Percentiles rank a stretch among this genome's conserved stretches.
Conservation (phyloP, 768 basidiomycete genomes). For the Agaricus blazei region DNA sequence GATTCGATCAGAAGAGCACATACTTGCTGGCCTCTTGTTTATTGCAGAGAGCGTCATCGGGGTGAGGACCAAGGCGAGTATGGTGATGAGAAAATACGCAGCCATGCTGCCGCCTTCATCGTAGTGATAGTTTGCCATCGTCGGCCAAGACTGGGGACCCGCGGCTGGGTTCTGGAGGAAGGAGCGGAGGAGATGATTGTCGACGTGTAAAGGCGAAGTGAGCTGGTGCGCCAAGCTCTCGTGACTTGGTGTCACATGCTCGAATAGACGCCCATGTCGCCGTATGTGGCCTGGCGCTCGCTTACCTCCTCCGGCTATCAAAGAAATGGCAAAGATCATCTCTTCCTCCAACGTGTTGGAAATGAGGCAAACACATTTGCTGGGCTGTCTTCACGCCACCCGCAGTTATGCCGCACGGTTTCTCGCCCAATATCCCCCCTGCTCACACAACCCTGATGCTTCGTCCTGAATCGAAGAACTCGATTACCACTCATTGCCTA, state of each 20-base stretch:
- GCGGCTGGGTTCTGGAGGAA: neutral
- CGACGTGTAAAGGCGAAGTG: conserved; percentile 6
- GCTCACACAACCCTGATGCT: too few species aligned
- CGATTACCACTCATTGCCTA: too few species aligned
- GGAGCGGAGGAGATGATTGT: neutral
- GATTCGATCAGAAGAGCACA: conserved; percentile 17
- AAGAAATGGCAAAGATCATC: too few species aligned
- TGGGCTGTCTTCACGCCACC: too few species aligned
- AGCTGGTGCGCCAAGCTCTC: conserved; percentile 9
- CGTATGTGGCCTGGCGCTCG: neutral
- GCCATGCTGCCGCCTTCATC: conserved; percentile 86
- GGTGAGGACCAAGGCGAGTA: conserved; percentile 78
- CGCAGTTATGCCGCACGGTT: too few species aligned
- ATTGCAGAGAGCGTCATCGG: conserved; percentile 65
- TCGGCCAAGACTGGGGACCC: conserved; percentile 15
- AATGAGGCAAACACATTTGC: too few species aligned
- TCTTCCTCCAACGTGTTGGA: too few species aligned
- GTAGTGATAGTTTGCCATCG: conserved; percentile 80
- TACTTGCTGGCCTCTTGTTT: conserved; percentile 35
- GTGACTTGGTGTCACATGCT: conserved; percentile 6
- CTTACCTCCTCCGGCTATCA: too few species aligned
- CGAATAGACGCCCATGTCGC: neutral
- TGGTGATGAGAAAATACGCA: conserved; percentile 86
- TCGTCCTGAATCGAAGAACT: too few species aligned
- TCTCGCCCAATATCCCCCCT: too few species aligned